Base-by-base conservation (phyloP, 768 basidiomycete species). In the Fistulinella prunicolor region DNA sequence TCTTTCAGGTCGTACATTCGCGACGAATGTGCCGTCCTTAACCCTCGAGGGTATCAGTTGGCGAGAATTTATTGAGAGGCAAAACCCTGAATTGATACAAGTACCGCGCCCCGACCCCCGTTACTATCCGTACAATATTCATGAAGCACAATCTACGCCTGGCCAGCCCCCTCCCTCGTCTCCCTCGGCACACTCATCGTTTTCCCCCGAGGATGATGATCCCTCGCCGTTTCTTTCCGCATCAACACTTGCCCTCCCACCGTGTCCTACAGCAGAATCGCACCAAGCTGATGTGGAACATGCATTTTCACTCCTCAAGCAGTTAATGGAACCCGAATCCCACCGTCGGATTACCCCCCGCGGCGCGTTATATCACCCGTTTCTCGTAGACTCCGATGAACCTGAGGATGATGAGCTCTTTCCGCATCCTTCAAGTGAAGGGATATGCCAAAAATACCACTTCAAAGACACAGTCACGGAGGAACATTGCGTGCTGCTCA, bases 21-120 rank as follows among this genome's bases (percentile, higher is more conserved):
- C 85, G 9, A 88, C 90, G n/a, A 99, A 97, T 59, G 77, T 99
- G 0, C 92, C 94, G 4, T 78, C 83, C 14, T 70, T 96, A 14
- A 75, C 81, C 7, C 68, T 74, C 42, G 76, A 85, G 1, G 86
- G 87, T 23, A 77, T 79, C 9, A 65, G 81, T 35, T 89, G 95
- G 82, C 71, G 73, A 26, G 77, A 82, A 17, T 83, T 97, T 51
- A 84, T 95, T 42, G 78, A 83, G 59, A 76, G 69, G 40, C 81
- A 88, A 49, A 95, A 96, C 57, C 93, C 91, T 6, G 73, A 77
- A 19, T 66, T 89, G 29, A 73, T 76, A 46, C 72, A 73, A 19
- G 79, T 82, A 1, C 72, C 69, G 37, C 69, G 71, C 53, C 74
- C 75, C 3, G 76, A 84, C 50, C 63, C 73, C 20, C 71, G 70